Conservation (phyloP, 441 rosid species). For the Populus hybrid region DNA sequence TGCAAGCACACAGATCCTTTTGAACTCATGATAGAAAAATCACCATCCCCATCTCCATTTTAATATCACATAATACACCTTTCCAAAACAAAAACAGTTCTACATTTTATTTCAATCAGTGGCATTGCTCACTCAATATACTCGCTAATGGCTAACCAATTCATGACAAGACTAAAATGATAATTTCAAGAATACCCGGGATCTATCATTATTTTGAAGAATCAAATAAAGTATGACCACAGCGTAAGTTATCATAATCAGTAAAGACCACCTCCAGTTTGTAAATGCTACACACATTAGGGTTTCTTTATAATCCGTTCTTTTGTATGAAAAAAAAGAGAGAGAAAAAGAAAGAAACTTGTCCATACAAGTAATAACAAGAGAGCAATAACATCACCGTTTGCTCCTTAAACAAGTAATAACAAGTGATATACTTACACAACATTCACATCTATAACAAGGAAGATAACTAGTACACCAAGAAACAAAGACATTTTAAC, state of each 20-base stretch:
- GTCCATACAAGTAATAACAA: not conserved
- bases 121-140: not conserved
- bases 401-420: not conserved
- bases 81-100: not conserved
- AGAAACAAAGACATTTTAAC: no score
- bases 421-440: not conserved
- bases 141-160: not conserved
- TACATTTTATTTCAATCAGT: not conserved
- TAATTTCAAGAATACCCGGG: not conserved
- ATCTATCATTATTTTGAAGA: not conserved
- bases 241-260: not conserved
- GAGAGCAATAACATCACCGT: not conserved
- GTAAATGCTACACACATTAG: not conserved
- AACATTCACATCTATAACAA: not conserved
- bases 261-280: not conserved
- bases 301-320: not conserved
- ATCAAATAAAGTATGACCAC: not conserved
- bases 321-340: not conserved
- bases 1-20: not conserved
- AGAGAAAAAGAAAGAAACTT: no score
- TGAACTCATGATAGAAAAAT: not conserved
- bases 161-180: not conserved
- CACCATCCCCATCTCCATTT: not conserved
- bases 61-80: not conserved
- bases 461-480: not conserved